A percentile compares a stretch with the other conserved stretches of the same genome.
phyloP scores from a whole-genome alignment of 1,284 basidiomycete genomes.

The Rhodotorula sp. region DNA sequence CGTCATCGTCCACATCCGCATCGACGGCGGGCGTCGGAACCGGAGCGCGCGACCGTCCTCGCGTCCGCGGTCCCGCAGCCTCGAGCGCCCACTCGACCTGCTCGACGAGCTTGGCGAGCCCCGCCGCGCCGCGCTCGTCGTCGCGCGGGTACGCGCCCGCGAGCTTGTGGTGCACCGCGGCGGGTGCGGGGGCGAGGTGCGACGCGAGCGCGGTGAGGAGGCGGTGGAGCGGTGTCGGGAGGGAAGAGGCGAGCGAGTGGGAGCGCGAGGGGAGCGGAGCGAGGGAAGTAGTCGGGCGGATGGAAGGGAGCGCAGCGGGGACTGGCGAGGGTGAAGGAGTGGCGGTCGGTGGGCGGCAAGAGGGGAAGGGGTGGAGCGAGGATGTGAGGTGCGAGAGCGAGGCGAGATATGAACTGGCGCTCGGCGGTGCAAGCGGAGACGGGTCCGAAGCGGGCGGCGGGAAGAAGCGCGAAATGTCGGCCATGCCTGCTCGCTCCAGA shows the following conservation, averaged over 20 bases:
- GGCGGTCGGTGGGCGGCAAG: no score
- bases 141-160: background rate
- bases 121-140: background rate
- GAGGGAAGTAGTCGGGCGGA: background rate
- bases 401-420: no score
- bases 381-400: background rate
- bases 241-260: background rate
- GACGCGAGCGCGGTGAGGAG: background rate
- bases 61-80: background rate
- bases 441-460: background rate
- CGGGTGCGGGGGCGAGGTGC: background rate
- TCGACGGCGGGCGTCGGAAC: background rate
- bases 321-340: background rate
- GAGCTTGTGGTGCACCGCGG: background rate
- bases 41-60: no score
- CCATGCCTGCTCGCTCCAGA: conserved; percentile 1
- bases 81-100: conserved; percentile 6
- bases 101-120: conserved; percentile 1
- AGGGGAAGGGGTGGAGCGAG: no score
- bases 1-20: background rate
- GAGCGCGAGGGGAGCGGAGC: background rate
- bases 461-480: conserved; percentile 20
- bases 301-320: background rate
- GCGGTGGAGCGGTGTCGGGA: background rate
- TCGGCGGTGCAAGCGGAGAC: no score